Percentiles rank a stretch among this genome's conserved stretches.
These are phyloP conservation scores for Tetrahymena elliotti DNA, from an alignment of 73 alveolate genomes.

Conservation along the genomic window DNA sequence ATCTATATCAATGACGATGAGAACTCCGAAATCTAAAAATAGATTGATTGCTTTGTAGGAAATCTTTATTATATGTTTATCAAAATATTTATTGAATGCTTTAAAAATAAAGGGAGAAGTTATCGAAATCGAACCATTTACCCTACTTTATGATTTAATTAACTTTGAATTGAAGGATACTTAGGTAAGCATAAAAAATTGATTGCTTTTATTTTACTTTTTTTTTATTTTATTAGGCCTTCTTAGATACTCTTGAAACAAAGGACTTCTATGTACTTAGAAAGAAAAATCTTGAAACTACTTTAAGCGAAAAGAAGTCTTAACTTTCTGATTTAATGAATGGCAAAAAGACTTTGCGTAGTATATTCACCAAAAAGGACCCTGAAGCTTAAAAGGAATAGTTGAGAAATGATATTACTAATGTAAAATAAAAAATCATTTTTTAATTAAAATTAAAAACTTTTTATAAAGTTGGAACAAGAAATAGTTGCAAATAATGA, in stretches of 20 bases:
- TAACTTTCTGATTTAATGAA: not conserved
- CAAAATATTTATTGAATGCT: no score
- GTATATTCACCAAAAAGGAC: not conserved
- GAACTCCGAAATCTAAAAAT: not conserved
- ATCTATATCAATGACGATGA: not conserved
- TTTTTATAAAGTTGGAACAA: not conserved
- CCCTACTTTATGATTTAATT: not conserved
- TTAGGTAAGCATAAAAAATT: not conserved
- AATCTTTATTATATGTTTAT: no score
- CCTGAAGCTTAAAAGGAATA: not conserved
- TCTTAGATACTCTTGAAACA: not conserved
- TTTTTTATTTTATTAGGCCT: not conserved
- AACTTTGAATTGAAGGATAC: not conserved
- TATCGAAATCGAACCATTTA: not conserved
- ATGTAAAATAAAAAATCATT: not conserved
- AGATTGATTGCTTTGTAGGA: not conserved
- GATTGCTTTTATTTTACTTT: not conserved
- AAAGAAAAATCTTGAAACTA: not conserved
- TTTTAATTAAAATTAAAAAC: not conserved
- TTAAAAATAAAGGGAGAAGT: not conserved
- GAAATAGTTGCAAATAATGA: slow-evolving; percentile 13
- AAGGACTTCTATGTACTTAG: not conserved
- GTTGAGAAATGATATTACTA: not conserved
- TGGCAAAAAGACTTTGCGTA: not conserved
- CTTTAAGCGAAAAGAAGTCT: not conserved